Conservation (phyloP, 176 grass and related monocot genomes). For the Olyra latifolia region DNA sequence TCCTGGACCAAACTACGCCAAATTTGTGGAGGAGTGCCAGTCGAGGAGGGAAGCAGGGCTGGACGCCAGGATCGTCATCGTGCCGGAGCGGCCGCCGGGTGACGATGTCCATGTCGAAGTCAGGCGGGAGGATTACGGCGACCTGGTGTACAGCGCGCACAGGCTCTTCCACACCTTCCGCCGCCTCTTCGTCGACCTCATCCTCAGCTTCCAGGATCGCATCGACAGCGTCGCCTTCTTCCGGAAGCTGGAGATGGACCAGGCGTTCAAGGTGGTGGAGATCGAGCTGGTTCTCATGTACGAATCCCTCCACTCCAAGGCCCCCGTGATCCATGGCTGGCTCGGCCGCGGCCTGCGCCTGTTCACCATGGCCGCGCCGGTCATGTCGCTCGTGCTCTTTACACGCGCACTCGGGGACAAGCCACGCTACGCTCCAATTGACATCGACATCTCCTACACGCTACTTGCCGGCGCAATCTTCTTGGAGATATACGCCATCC, state of each 20-base stretch:
- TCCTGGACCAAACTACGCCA: slow-evolving; percentile 52
- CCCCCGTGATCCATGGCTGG: not conserved
- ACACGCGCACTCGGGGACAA: not conserved
- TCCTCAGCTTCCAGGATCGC: slow-evolving; percentile 54
- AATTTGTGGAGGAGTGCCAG: slow-evolving; percentile 58
- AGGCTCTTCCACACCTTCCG: slow-evolving; percentile 38
- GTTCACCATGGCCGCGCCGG: not conserved
- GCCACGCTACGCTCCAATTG: not conserved
- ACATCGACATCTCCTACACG: slow-evolving; percentile 18
- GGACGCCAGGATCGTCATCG: slow-evolving; percentile 33
- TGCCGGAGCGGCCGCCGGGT: slow-evolving; percentile 7
- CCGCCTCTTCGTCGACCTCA: slow-evolving; percentile 50
- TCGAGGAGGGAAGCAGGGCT: slow-evolving; percentile 40
- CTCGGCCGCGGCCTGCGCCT: slow-evolving; percentile 23
- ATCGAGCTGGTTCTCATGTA: slow-evolving; percentile 42
- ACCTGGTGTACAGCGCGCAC: slow-evolving; percentile 31
- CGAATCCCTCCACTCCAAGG: slow-evolving; percentile 34
- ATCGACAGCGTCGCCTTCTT: slow-evolving; percentile 26
- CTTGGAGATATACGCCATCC: slow-evolving; percentile 20
- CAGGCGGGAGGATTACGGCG: not conserved
- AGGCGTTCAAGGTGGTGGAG: slow-evolving; percentile 37
- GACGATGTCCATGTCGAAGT: not conserved
- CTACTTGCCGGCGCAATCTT: slow-evolving; percentile 17
- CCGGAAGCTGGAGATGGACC: slow-evolving; percentile 4
- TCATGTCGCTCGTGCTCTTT: slow-evolving; percentile 21